phyloP scores from a whole-genome alignment of 179 eudicot genomes.

The Silene coronaria region DNA sequence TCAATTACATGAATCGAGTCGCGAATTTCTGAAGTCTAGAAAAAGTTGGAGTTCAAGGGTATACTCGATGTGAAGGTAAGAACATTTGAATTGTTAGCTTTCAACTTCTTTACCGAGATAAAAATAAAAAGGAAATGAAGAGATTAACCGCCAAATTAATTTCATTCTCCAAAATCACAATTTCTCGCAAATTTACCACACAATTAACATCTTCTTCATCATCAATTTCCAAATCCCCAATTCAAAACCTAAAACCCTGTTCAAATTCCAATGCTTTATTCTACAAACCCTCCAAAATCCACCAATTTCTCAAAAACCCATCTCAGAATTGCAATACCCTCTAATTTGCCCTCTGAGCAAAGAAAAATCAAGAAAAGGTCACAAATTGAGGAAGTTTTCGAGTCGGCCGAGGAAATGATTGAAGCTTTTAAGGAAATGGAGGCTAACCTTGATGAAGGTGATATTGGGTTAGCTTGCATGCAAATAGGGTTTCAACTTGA shows the following conservation, averaged over 20 bases:
- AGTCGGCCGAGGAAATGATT: conserved; percentile 76
- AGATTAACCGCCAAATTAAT: too few relatives aligned
- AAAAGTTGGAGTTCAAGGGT: too few relatives aligned
- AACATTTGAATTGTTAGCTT: conserved; percentile 36
- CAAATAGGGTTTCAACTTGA: conserved; percentile 75
- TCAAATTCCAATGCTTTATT: conserved; percentile 19
- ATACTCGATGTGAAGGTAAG: too few relatives aligned
- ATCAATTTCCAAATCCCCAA: too few relatives aligned
- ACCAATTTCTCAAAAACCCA: conserved; percentile 10
- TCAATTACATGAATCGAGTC: too few relatives aligned
- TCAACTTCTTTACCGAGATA: conserved; percentile 49
- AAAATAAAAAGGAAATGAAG: conserved; percentile 25
- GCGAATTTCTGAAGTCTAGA: too few relatives aligned
- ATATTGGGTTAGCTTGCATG: conserved; percentile 69
- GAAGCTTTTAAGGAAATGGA: conserved; percentile 54
- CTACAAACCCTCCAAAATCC: background rate
- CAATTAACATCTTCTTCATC: too few relatives aligned
- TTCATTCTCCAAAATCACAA: too few relatives aligned
- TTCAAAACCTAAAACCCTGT: too few relatives aligned
- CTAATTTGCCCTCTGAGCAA: too few relatives aligned
- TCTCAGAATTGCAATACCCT: conserved; percentile 44
- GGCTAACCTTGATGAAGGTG: conserved; percentile 51
- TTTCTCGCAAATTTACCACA: too few relatives aligned
- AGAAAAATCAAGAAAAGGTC: conserved; percentile 47
- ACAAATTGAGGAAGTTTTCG: conserved; percentile 60